Percentiles rank a stretch among this genome's conserved stretches.
These are phyloP conservation scores for Colletotrichum coccodes DNA, from an alignment of 2,329 filamentous ascomycete genomes.

Conservation along the genomic window DNA sequence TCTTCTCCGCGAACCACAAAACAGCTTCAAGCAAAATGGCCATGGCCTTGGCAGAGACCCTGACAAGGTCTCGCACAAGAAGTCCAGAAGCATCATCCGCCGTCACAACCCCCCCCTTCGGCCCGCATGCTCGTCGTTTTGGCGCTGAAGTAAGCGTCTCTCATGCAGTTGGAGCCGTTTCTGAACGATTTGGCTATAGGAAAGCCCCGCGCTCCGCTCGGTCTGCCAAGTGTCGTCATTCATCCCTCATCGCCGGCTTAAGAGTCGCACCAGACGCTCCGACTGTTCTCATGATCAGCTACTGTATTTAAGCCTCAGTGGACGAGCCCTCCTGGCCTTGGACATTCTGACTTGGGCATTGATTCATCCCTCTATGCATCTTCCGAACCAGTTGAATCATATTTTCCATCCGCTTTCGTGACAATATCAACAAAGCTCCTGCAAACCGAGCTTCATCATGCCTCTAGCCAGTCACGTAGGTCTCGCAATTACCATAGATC, in stretches of 20 bases:
- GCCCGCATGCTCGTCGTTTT: constrained; percentile 11
- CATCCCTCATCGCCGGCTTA: constrained; percentile 17
- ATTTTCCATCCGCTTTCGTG: not conserved
- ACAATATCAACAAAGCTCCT: not conserved
- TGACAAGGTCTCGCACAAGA: not conserved
- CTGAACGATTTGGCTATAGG: not conserved
- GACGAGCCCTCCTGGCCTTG: not conserved
- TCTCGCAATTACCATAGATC: not conserved
- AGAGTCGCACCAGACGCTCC: not conserved
- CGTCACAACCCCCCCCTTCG: constrained; percentile 12
- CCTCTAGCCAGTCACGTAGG: constrained; percentile 32
- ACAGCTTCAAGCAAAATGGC: not conserved
- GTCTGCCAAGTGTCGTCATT: constrained; percentile 27
- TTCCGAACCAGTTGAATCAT: not conserved
- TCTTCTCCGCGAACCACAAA: constrained; percentile 12
- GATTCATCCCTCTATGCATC: not conserved
- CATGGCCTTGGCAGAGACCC: constrained; percentile 25
- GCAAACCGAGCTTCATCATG: constrained; percentile 8
- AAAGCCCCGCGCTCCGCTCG: constrained; percentile 13
- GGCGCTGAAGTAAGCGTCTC: not conserved
- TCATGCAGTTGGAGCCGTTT: not conserved
- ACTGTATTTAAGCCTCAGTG: constrained; percentile 23
- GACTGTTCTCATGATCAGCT: not conserved
- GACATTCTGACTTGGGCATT: not conserved
- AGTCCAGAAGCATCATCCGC: not conserved